Percentiles rank a stretch among this genome's conserved stretches.
Conservation (phyloP, 805 yeast genomes). For the Ogataea trehaloabstinens region DNA sequence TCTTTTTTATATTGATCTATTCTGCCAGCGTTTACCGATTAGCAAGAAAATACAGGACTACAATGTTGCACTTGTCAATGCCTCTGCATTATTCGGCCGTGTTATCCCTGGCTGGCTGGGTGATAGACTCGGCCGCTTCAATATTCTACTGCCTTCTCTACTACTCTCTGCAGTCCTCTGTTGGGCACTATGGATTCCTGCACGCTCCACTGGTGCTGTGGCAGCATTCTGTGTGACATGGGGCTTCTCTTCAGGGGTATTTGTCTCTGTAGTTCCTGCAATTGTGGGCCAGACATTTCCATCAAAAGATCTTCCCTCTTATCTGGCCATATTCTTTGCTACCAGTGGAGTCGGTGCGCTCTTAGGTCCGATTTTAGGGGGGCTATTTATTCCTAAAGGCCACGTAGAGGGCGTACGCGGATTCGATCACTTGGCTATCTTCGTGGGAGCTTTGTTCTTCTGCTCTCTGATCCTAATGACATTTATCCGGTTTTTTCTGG, state of each 20-base stretch:
- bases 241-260: slow-evolving; percentile 34
- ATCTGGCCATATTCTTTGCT: slow-evolving; percentile 29
- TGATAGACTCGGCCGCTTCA: slow-evolving; percentile 42
- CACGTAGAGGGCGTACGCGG: slow-evolving; percentile 19
- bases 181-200: slow-evolving; percentile 48
- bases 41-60: slow-evolving; percentile 48
- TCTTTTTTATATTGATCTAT: slow-evolving; percentile 53
- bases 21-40: slow-evolving; percentile 51
- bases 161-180: slow-evolving; percentile 34
- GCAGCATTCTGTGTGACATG: slow-evolving; percentile 33
- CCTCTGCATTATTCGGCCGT: slow-evolving; percentile 50
- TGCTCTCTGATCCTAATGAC: slow-evolving; percentile 10
- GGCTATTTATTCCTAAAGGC: slow-evolving; percentile 30
- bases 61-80: slow-evolving; percentile 38
- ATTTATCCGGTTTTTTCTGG: slow-evolving; percentile 5
- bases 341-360: slow-evolving; percentile 30
- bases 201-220: slow-evolving; percentile 40
- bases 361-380: slow-evolving; percentile 36
- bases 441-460: slow-evolving; percentile 30
- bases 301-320: slow-evolving; percentile 28
- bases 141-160: slow-evolving; percentile 32
- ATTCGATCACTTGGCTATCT: slow-evolving; percentile 27
- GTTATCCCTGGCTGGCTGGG: slow-evolving; percentile 48
- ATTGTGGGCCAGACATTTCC: slow-evolving; percentile 33
- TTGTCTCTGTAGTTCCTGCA: slow-evolving; percentile 33